These are phyloP conservation scores for Porphyrellus sp. DNA, from an alignment of 1,284 basidiomycete genomes.

Conservation along the genomic window DNA sequence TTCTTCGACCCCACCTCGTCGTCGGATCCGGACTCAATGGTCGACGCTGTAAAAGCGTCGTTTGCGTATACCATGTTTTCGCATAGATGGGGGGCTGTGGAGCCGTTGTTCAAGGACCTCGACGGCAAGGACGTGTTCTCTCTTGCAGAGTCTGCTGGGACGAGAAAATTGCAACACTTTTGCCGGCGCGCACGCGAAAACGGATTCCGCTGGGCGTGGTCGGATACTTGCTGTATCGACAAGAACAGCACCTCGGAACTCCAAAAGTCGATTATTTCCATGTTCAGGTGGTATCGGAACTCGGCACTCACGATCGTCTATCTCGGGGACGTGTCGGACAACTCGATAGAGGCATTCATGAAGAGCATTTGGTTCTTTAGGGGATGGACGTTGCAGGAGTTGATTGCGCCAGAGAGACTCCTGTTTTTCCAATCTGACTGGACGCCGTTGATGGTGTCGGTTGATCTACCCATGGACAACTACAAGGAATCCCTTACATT, in stretches of 20 bases:
- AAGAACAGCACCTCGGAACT: constrained; percentile 27
- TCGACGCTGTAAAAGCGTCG: constrained; percentile 8
- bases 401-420: constrained; percentile 21
- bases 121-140: constrained; percentile 21
- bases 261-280: constrained; percentile 27
- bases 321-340: constrained; percentile 17
- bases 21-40: background rate
- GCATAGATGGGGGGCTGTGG: constrained; percentile 21
- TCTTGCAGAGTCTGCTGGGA: constrained; percentile 12
- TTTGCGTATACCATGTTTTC: constrained; percentile 27
- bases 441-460: constrained; percentile 12
- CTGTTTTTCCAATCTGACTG: constrained; percentile 25
- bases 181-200: constrained; percentile 16
- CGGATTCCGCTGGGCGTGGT: constrained; percentile 26
- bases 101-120: constrained; percentile 20
- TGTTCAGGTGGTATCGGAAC: constrained; percentile 27
- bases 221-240: constrained; percentile 27
- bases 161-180: constrained; percentile 21
- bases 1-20: constrained; percentile 11
- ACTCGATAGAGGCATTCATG: constrained; percentile 15
- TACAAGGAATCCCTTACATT: constrained; percentile 19
- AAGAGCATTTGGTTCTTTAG: constrained; percentile 22
- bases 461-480: constrained; percentile 20
- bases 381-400: constrained; percentile 27
- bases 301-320: constrained; percentile 26